Evolutionary conservation across 2,329 filamentous ascomycete species (phyloP).

Genomic region (Colletotrichum zoysiae): DNA sequence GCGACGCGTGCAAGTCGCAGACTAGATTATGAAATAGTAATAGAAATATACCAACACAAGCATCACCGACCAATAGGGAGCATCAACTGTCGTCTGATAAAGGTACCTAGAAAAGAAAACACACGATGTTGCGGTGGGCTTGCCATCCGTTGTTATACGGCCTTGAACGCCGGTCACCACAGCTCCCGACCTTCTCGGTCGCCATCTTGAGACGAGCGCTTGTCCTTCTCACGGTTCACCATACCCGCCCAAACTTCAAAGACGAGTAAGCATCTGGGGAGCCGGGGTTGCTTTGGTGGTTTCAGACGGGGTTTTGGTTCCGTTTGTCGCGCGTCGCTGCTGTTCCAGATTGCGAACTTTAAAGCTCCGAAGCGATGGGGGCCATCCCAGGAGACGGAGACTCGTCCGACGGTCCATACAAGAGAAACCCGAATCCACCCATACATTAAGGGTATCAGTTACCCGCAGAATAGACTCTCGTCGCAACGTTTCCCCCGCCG

Average conservation of each 20-base stretch:
- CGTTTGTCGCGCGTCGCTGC: conserved; percentile 13
- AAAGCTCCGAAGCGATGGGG: neutral
- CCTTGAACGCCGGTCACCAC: neutral
- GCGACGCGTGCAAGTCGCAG: conserved; percentile 10
- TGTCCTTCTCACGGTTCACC: neutral
- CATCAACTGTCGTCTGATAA: conserved; percentile 10
- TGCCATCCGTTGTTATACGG: conserved; percentile 33
- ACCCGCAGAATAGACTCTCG: conserved; percentile 27
- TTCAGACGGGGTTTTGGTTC: conserved; percentile 32
- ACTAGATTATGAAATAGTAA: conserved; percentile 8
- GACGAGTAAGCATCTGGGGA: neutral
- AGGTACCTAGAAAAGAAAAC: too few species aligned
- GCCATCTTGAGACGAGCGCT: conserved; percentile 13
- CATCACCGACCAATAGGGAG: conserved; percentile 4
- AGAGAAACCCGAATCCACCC: neutral
- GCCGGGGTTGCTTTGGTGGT: conserved; percentile 10
- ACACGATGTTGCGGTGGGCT: neutral
- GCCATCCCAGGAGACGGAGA: neutral
- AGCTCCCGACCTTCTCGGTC: neutral
- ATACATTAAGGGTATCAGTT: neutral
- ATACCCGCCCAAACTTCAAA: neutral
- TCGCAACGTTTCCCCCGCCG: conserved; percentile 5
- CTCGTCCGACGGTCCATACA: neutral
- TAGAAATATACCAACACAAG: neutral
- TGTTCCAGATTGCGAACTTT: conserved; percentile 25